These are phyloP conservation scores for Crithidia acanthocephali DNA, from an alignment of 208 protist species.

Conservation along the genomic window DNA sequence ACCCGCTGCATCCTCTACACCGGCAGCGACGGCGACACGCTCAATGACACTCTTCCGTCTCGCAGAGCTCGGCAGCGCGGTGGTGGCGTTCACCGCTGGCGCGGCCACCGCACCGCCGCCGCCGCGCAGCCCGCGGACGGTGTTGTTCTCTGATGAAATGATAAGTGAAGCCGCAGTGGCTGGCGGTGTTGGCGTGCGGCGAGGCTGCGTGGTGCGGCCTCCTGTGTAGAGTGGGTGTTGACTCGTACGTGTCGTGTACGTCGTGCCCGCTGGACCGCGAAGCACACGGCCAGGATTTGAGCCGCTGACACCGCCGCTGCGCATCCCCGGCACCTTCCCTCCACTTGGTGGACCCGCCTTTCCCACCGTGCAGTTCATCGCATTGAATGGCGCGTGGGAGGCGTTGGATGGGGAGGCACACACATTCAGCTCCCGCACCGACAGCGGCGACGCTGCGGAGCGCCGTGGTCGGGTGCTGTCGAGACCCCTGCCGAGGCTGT, in stretches of 20 bases:
- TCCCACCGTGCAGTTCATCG: not conserved
- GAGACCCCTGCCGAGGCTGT: not conserved
- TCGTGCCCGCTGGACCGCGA: not conserved
- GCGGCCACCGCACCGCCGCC: too few relatives aligned
- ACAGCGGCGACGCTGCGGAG: constrained; percentile 5
- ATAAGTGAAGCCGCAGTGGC: not conserved
- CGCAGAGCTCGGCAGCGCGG: not conserved
- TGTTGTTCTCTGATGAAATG: constrained; percentile 25
- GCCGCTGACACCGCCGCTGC: not conserved
- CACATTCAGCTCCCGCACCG: constrained; percentile 3
- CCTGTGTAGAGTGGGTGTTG: constrained; percentile 29
- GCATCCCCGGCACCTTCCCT: too few relatives aligned
- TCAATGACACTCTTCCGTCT: constrained; percentile 28
- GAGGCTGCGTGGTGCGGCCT: not conserved
- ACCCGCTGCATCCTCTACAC: not conserved
- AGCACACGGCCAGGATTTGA: not conserved
- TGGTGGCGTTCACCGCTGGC: not conserved
- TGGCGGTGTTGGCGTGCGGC: not conserved
- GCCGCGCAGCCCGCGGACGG: constrained; percentile 17
- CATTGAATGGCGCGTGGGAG: not conserved
- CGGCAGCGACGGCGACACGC: constrained; percentile 14
- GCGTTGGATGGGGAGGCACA: not conserved
- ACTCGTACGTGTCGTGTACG: not conserved
- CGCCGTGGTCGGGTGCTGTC: not conserved
- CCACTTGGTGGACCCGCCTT: not conserved